Evolutionary conservation across 2,329 filamentous ascomycete species (phyloP).

Genomic region (Ophiostoma sp.): DNA sequence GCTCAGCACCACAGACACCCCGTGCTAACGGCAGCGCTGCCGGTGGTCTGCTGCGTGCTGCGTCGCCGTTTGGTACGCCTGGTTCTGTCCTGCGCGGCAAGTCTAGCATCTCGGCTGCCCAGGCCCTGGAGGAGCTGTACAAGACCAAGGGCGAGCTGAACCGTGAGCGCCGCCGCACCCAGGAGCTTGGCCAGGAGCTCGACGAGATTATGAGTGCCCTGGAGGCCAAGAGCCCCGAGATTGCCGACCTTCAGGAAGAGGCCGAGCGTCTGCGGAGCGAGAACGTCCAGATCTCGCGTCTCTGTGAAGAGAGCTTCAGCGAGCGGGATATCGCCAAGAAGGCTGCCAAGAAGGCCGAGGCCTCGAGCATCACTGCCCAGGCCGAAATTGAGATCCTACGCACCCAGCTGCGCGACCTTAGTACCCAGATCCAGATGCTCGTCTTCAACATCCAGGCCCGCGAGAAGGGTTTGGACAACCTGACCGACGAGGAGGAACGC

Average conservation of each 20-base stretch:
- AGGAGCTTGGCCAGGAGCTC: conserved; percentile 72
- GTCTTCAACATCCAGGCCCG: conserved; percentile 82
- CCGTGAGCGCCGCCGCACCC: conserved; percentile 70
- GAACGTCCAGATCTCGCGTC: conserved; percentile 78
- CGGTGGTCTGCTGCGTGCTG: conserved; percentile 50
- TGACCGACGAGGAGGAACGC: conserved; percentile 69
- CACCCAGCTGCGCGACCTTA: conserved; percentile 84
- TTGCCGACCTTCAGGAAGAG: conserved; percentile 81
- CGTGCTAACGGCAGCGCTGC: conserved; percentile 49
- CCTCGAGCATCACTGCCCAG: conserved; percentile 63
- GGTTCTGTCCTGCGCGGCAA: conserved; percentile 56
- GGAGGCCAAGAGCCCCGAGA: conserved; percentile 82
- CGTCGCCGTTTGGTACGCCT: conserved; percentile 63
- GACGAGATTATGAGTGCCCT: conserved; percentile 84
- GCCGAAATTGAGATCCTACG: conserved; percentile 76
- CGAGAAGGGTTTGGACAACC: conserved; percentile 73
- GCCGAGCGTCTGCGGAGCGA: conserved; percentile 78
- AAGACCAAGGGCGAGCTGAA: conserved; percentile 71
- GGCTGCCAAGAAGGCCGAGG: conserved; percentile 74
- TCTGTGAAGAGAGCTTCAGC: conserved; percentile 78
- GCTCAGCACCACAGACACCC: conserved; percentile 61
- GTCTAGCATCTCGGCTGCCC: conserved; percentile 58
- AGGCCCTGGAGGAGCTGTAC: conserved; percentile 64
- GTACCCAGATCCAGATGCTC: conserved; percentile 85
- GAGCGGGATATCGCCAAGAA: conserved; percentile 79